Evolutionary conservation across 768 basidiomycete species (phyloP).

Genomic region (Dioszegia crocea): DNA sequence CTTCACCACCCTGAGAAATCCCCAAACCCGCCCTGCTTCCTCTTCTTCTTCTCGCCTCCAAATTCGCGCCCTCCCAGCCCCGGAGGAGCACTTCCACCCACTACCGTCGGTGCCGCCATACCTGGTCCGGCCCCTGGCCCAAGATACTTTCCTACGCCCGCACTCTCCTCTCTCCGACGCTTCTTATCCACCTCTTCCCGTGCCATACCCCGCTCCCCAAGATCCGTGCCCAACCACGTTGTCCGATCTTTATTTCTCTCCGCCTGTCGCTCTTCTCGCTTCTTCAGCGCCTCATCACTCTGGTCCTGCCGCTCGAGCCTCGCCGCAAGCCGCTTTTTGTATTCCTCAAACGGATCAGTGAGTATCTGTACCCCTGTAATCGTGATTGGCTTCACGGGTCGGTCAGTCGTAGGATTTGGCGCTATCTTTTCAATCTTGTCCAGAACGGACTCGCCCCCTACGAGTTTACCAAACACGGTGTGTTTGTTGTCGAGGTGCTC

Average conservation of each 20-base stretch:
- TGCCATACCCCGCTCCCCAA: slow-evolving; percentile 39
- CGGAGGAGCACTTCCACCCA: background rate
- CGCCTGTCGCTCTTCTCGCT: slow-evolving; percentile 54
- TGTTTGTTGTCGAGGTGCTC: slow-evolving; percentile 88
- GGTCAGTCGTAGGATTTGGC: slow-evolving; percentile 75
- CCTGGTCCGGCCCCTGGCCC: slow-evolving; percentile 7
- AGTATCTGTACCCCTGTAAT: slow-evolving; percentile 81
- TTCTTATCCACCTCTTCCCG: slow-evolving; percentile 30
- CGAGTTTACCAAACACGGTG: slow-evolving; percentile 93
- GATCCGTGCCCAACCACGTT: slow-evolving; percentile 50
- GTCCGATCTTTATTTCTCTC: slow-evolving; percentile 52
- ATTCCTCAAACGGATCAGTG: slow-evolving; percentile 92
- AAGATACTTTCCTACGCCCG: slow-evolving; percentile 44
- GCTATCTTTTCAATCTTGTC: slow-evolving; percentile 76
- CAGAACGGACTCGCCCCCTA: slow-evolving; percentile 89
- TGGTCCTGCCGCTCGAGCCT: slow-evolving; percentile 58
- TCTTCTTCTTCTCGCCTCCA: slow-evolving; percentile 61
- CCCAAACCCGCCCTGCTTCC: slow-evolving; percentile 82
- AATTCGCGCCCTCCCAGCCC: slow-evolving; percentile 45
- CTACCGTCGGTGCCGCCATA: slow-evolving; percentile 29
- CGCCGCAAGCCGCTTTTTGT: slow-evolving; percentile 65
- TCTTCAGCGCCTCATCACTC: slow-evolving; percentile 54
- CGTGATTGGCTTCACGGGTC: slow-evolving; percentile 68
- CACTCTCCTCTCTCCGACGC: slow-evolving; percentile 21
- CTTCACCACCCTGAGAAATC: slow-evolving; percentile 52